These are phyloP conservation scores for Aspergillus neoniger DNA, from an alignment of 2,329 filamentous ascomycete genomes.

Conservation along the genomic window DNA sequence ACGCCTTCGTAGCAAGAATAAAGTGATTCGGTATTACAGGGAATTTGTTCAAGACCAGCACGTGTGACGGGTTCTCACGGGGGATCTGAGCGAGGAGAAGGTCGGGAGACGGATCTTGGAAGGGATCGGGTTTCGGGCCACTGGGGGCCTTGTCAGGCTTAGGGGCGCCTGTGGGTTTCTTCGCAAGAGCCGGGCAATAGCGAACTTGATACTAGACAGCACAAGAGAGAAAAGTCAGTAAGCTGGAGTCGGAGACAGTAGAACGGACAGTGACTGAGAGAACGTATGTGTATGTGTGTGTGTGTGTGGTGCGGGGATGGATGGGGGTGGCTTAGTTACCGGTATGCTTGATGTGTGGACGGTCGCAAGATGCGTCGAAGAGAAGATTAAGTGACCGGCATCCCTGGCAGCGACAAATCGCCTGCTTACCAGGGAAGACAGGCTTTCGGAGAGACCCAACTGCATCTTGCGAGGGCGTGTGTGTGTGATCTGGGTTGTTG, in stretches of 20 bases:
- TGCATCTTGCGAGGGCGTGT: conserved; percentile 29
- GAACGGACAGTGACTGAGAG: too few species aligned
- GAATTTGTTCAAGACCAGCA: conserved; percentile 51
- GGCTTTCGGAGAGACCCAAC: conserved; percentile 38
- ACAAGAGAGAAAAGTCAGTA: neutral
- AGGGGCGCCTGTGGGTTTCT: conserved; percentile 40
- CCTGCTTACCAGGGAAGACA: conserved; percentile 39
- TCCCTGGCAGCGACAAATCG: conserved; percentile 42
- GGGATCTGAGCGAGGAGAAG: conserved; percentile 47
- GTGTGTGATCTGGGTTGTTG: neutral
- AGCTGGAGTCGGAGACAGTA: neutral
- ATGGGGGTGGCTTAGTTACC: conserved; percentile 25
- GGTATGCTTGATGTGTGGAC: conserved; percentile 37
- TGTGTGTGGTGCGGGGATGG: neutral
- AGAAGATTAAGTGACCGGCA: conserved; percentile 41
- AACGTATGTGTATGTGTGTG: too few species aligned
- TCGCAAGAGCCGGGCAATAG: conserved; percentile 51
- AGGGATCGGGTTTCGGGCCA: conserved; percentile 45
- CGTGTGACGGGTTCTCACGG: conserved; percentile 36
- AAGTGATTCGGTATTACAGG: conserved; percentile 53
- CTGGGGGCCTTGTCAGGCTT: conserved; percentile 24
- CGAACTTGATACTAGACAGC: conserved; percentile 48
- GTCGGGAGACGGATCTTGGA: conserved; percentile 45
- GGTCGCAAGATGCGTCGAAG: conserved; percentile 42
- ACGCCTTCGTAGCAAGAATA: conserved; percentile 50